phyloP scores from a whole-genome alignment of 1,139 yeast species.

The Yamadazyma diddensiae region DNA sequence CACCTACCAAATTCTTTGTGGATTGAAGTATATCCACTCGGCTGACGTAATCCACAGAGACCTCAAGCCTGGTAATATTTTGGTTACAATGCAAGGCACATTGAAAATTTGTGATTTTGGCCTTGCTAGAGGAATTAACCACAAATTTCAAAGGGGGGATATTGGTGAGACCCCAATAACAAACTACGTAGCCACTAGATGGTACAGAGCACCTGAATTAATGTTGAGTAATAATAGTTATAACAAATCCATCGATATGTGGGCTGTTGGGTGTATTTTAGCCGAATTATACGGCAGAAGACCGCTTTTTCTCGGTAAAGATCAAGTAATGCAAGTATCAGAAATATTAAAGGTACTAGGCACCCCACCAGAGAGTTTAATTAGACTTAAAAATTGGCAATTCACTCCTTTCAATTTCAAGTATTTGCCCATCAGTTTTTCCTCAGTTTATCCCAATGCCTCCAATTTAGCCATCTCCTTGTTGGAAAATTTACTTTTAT shows the following conservation, averaged over 20 bases:
- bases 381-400: conserved; percentile 30
- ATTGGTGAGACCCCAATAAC: conserved; percentile 51
- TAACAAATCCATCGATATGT: conserved; percentile 63
- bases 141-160: conserved; percentile 15
- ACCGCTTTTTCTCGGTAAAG: conserved; percentile 71
- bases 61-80: conserved; percentile 79
- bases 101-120: conserved; percentile 88
- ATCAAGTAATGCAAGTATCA: conserved; percentile 59
- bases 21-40: conserved; percentile 77
- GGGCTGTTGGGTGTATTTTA: conserved; percentile 82
- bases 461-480: conserved; percentile 45
- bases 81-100: conserved; percentile 68
- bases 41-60: conserved; percentile 86
- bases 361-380: conserved; percentile 47
- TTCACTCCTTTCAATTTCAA: conserved; percentile 15
- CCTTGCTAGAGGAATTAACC: conserved; percentile 69
- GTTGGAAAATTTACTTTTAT: conserved; percentile 49
- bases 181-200: conserved; percentile 88
- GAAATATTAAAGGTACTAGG: conserved; percentile 67
- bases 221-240: conserved; percentile 58
- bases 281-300: conserved; percentile 71
- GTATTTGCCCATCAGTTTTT: conserved; percentile 43
- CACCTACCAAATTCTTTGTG: conserved; percentile 75
- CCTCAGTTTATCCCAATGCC: conserved; percentile 57
- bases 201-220: conserved; percentile 95